A percentile compares a stretch with the other conserved stretches of the same genome.
Evolutionary conservation across 257 asterid species (phyloP).

Genomic region (Voacanga thouarsii): DNA sequence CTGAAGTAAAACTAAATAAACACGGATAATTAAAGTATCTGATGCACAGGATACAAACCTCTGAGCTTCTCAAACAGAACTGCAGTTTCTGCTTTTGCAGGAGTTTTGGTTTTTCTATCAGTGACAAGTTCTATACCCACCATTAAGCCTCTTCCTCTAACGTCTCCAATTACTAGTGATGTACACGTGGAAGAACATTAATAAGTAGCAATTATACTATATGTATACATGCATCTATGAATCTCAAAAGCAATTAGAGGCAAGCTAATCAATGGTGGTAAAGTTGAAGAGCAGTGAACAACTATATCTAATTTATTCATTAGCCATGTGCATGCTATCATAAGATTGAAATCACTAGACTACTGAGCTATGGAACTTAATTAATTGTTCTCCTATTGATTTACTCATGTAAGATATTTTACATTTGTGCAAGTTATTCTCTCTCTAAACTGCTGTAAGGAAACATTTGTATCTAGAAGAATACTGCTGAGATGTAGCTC

Average conservation of each 20-base stretch:
- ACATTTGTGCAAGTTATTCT: neutral
- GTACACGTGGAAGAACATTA: neutral
- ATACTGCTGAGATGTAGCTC: neutral
- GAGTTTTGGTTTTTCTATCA: conserved; percentile 64
- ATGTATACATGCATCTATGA: neutral
- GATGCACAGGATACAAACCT: conserved; percentile 44
- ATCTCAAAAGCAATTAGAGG: neutral
- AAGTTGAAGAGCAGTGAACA: neutral
- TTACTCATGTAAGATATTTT: neutral
- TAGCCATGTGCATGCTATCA: neutral
- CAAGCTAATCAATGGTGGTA: neutral
- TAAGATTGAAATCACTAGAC: neutral
- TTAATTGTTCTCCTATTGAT: neutral
- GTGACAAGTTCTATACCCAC: conserved; percentile 89
- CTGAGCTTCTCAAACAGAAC: conserved; percentile 76
- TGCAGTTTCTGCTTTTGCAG: conserved; percentile 93
- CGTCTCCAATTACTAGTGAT: conserved; percentile 80
- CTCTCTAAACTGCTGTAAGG: neutral
- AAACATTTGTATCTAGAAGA: neutral
- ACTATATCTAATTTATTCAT: neutral
- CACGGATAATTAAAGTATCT: neutral
- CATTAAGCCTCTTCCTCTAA: conserved; percentile 94
- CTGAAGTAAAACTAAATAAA: neutral
- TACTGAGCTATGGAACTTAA: neutral
- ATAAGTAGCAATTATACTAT: neutral